phyloP scores from a whole-genome alignment of 2,329 filamentous ascomycete species.

The Thelonectria blattea region DNA sequence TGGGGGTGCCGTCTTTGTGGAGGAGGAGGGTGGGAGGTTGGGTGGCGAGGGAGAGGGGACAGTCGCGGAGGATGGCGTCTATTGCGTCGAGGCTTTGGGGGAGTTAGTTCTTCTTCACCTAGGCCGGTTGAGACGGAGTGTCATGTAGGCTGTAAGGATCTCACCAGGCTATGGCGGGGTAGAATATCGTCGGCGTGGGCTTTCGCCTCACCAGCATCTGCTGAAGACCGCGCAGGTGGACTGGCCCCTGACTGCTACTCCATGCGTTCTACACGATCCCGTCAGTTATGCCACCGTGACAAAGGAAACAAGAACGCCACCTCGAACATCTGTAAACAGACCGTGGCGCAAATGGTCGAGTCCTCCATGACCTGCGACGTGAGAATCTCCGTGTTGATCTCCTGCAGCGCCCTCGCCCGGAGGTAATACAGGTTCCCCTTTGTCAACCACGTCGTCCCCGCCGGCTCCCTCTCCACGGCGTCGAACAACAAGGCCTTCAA shows the following conservation, averaged over 20 bases:
- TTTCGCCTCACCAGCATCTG: conserved; percentile 11
- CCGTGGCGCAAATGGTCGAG: conserved; percentile 7
- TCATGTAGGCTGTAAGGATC: neutral
- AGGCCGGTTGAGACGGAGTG: too few relatives aligned
- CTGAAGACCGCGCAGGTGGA: conserved; percentile 7
- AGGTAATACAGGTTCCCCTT: conserved; percentile 10
- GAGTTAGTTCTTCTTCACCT: too few relatives aligned
- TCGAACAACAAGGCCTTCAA: conserved; percentile 9
- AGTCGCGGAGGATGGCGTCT: conserved; percentile 11
- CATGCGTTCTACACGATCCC: conserved; percentile 6
- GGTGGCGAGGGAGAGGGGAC: conserved; percentile 7
- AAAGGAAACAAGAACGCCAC: neutral
- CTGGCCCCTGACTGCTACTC: conserved; percentile 11
- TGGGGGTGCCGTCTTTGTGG: neutral
- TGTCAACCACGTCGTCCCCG: conserved; percentile 1
- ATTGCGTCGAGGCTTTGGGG: conserved; percentile 11
- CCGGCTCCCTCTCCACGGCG: neutral
- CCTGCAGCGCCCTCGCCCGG: conserved; percentile 2
- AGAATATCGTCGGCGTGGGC: conserved; percentile 3
- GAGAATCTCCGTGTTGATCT: conserved; percentile 12
- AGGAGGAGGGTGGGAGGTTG: neutral
- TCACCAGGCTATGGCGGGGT: conserved; percentile 8
- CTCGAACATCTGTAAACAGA: conserved; percentile 12
- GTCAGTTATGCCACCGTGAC: neutral
- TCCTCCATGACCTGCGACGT: neutral